phyloP scores from a whole-genome alignment of 768 basidiomycete species.

The Pleurotus giganteus region DNA sequence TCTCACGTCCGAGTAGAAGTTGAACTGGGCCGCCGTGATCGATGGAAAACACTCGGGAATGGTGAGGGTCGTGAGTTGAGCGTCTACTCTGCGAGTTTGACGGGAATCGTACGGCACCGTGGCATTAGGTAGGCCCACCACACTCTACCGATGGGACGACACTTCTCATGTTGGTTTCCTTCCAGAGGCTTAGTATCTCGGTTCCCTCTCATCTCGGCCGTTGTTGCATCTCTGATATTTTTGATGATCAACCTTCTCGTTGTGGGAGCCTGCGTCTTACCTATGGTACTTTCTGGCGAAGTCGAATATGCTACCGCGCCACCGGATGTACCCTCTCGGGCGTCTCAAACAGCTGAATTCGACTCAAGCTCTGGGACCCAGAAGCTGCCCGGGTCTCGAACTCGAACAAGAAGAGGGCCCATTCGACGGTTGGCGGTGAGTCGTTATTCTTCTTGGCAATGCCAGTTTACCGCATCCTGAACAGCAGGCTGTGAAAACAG shows the following conservation, averaged over 20 bases:
- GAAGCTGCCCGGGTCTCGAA: slow-evolving; percentile 15
- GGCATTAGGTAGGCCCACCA: slow-evolving; percentile 62
- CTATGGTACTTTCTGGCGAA: slow-evolving; percentile 32
- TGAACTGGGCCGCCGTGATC: slow-evolving; percentile 72
- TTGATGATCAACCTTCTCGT: slow-evolving; percentile 43
- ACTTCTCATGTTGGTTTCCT: no score
- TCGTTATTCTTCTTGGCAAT: not conserved
- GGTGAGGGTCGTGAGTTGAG: slow-evolving; percentile 75
- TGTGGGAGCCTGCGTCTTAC: slow-evolving; percentile 51
- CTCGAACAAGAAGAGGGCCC: slow-evolving; percentile 21
- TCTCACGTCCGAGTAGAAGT: slow-evolving; percentile 54
- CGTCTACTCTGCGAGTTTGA: slow-evolving; percentile 58
- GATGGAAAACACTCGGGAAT: slow-evolving; percentile 65
- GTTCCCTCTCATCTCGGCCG: slow-evolving; percentile 58
- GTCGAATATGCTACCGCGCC: slow-evolving; percentile 2
- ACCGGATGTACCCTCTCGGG: not conserved
- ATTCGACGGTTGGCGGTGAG: slow-evolving; percentile 22
- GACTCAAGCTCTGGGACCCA: slow-evolving; percentile 15
- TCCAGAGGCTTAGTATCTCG: slow-evolving; percentile 66
- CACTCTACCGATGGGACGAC: not conserved
- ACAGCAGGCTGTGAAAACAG: slow-evolving; percentile 27
- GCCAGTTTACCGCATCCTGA: not conserved
- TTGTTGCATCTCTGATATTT: slow-evolving; percentile 45
- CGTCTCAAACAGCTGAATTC: slow-evolving; percentile 8
- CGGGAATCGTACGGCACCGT: slow-evolving; percentile 59